A percentile compares a stretch with the other conserved stretches of the same genome.
Conservation (phyloP, 257 asterid species). For the Jacaranda mimosifolia region DNA sequence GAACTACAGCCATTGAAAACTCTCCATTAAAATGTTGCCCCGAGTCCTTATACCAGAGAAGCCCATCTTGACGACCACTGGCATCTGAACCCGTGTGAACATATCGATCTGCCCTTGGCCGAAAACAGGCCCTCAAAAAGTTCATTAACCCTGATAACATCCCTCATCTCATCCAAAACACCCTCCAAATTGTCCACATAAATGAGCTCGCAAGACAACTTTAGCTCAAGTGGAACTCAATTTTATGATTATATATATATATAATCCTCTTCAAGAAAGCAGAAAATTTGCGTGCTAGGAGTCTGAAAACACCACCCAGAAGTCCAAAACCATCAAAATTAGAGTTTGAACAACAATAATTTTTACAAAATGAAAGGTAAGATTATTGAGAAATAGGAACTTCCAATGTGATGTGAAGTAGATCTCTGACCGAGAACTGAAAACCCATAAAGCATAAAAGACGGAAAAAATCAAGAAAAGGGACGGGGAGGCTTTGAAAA, state of each 20-base stretch:
- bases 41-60: slow-evolving; percentile 77
- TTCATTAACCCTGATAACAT: slow-evolving; percentile 78
- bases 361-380: not conserved
- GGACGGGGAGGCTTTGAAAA: slow-evolving; percentile 34
- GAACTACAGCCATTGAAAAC: slow-evolving; percentile 89
- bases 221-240: slow-evolving; percentile 31
- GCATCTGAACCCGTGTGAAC: slow-evolving; percentile 59
- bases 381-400: slow-evolving; percentile 11
- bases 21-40: slow-evolving; percentile 85
- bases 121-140: slow-evolving; percentile 76
- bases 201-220: slow-evolving; percentile 34
- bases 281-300: slow-evolving; percentile 12
- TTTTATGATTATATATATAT: not conserved
- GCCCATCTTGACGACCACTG: slow-evolving; percentile 73
- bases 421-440: slow-evolving; percentile 46
- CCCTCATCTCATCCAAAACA: slow-evolving; percentile 74
- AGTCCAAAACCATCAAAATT: slow-evolving; percentile 37
- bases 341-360: slow-evolving; percentile 32
- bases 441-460: slow-evolving; percentile 41
- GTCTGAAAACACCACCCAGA: slow-evolving; percentile 43
- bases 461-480: slow-evolving; percentile 40
- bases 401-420: slow-evolving; percentile 36
- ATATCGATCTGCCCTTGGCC: slow-evolving; percentile 61
- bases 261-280: slow-evolving; percentile 37
- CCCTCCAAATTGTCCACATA: slow-evolving; percentile 56